These are phyloP conservation scores for Chlamydomonas applanata DNA, from an alignment of 139 green algal species.

Conservation along the genomic window DNA sequence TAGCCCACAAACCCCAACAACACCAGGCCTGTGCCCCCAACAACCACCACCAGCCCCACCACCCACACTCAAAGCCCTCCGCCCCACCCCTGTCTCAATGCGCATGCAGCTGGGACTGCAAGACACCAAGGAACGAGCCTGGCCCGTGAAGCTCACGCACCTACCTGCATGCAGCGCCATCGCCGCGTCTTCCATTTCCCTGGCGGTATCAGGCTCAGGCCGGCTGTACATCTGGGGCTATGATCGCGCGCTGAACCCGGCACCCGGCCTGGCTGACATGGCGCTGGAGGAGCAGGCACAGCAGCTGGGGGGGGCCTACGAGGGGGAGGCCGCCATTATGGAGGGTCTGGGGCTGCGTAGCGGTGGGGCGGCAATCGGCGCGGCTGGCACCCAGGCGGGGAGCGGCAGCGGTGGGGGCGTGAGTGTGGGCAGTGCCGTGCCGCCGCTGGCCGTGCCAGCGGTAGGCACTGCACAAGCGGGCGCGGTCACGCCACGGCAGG, in stretches of 20 bases:
- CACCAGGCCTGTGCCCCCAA: no score
- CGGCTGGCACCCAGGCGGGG: no score
- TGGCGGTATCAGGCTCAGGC: constrained; percentile 32
- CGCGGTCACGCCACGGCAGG: no score
- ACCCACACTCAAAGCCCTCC: neutral
- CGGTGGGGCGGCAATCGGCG: no score
- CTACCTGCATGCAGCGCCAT: constrained; percentile 18
- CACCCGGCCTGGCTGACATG: neutral
- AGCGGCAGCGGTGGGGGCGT: no score
- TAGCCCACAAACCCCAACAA: no score
- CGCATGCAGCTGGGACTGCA: constrained; percentile 17
- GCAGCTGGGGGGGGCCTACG: neutral
- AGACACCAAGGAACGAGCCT: constrained; percentile 11
- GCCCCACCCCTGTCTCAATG: neutral
- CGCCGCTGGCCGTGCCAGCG: no score
- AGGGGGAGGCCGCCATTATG: neutral
- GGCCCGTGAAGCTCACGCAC: neutral
- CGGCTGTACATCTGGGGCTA: constrained; percentile 45
- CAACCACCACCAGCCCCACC: neutral
- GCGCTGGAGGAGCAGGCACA: no score
- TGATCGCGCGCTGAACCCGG: constrained; percentile 34
- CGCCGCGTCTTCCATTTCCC: constrained; percentile 34
- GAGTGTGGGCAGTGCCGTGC: no score
- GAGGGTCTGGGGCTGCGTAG: no score
- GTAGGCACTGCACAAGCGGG: no score